These are phyloP conservation scores for Ceratocystis colombiana DNA, from an alignment of 2,329 filamentous ascomycete species.

Conservation along the genomic window DNA sequence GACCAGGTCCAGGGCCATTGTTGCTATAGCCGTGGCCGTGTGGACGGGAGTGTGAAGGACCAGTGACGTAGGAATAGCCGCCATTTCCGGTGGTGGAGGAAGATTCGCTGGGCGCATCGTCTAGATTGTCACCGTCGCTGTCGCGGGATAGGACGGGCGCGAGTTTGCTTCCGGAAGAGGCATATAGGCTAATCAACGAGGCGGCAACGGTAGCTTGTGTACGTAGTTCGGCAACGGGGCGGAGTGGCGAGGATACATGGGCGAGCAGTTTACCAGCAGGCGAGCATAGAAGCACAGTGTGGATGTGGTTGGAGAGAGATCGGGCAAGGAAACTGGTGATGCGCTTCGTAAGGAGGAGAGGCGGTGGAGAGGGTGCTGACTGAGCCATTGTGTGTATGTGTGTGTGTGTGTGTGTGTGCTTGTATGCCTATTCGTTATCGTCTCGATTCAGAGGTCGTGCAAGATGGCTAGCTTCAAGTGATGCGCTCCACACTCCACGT, in stretches of 20 bases:
- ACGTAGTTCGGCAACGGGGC: constrained; percentile 48
- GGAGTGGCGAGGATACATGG: constrained; percentile 45
- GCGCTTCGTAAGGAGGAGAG: constrained; percentile 55
- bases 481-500: neutral
- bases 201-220: constrained; percentile 55
- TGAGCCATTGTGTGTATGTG: constrained; percentile 32
- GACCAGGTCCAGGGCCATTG: neutral
- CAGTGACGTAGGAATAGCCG: neutral
- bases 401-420: neutral
- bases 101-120: constrained; percentile 22
- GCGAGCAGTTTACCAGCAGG: constrained; percentile 54
- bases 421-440: neutral
- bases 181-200: constrained; percentile 51
- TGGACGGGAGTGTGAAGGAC: neutral
- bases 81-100: constrained; percentile 17
- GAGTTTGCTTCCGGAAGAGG: constrained; percentile 37
- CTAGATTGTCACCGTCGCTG: constrained; percentile 28
- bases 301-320: constrained; percentile 48
- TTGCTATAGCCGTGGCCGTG: neutral
- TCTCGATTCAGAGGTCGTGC: neutral
- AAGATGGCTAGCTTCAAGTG: neutral
- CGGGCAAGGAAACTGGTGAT: constrained; percentile 52
- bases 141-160: constrained; percentile 36
- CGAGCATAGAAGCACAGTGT: constrained; percentile 51
- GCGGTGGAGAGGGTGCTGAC: constrained; percentile 38